Base-by-base conservation (phyloP, 2,329 filamentous ascomycete species). In the Amesomyces nigricolor region DNA sequence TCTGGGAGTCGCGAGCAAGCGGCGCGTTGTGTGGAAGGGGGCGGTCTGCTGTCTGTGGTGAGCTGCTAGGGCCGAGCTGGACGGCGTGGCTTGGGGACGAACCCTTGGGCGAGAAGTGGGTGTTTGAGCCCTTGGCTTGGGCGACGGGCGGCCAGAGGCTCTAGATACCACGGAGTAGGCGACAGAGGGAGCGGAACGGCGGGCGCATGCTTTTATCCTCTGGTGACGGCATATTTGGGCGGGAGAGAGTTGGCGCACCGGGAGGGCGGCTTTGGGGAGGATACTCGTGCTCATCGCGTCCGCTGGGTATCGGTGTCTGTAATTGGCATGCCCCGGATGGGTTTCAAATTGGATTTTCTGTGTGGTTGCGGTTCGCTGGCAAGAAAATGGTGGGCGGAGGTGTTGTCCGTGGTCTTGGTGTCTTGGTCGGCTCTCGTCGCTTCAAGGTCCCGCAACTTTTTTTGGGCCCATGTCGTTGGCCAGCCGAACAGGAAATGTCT, bases 21-120 rank as follows among this genome's bases (percentile, higher is more conserved):
- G 72, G 44, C 71, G 67, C 44, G 85, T 86, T 22, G 83, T 81
- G 68, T 86, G 85, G 69, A 86, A 88, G 32, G 22, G 47, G 47
- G 26, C 56, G 22, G 22, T 26, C 32, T 58, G 47, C 42, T 51
- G 48, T 45, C 29, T 26, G 6, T 5, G 40, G 51, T 58, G 19
- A 60, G 58, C 32, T 16, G 17, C n/a, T 37, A 37, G 5, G 16
- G 22, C 7, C 11, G 11, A 11, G 17, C 9, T 35, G n/a, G 22
- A 30, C 9, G n/a, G 38, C 9, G 32, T 26, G 14, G 26, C n/a
- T 40, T 19, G 37, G 43, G 14, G 38, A 54, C 57, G 8, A n/a
- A 62, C 56, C 54, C 48, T 53, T 35, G 54, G 42, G 13, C 26
- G 44, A 26, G 45, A 19, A 26, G 47, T 17, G 19, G 54, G n/a